phyloP scores from a whole-genome alignment of 2,329 filamentous ascomycete genomes.

The Talaromyces amestolkiae region DNA sequence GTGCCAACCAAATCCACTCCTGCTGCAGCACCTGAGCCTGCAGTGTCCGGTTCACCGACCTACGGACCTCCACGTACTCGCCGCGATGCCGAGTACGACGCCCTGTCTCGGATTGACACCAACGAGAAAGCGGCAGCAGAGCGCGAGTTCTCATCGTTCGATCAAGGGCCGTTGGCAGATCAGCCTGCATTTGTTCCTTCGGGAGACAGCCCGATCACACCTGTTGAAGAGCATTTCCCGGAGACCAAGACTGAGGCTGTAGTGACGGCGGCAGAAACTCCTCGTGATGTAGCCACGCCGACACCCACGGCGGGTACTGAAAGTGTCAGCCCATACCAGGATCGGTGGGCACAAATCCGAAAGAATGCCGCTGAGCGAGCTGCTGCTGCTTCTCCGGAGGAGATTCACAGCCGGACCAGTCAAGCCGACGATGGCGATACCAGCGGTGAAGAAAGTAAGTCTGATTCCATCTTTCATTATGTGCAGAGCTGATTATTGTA shows the following conservation, averaged over 20 bases:
- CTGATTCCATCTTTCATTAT: no score
- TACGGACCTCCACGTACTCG: conserved; percentile 39
- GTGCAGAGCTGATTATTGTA: conserved; percentile 34
- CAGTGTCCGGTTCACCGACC: conserved; percentile 25
- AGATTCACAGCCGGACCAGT: conserved; percentile 61
- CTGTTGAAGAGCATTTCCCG: conserved; percentile 47
- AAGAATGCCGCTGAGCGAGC: conserved; percentile 89
- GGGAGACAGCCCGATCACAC: conserved; percentile 44
- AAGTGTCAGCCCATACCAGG: conserved; percentile 46
- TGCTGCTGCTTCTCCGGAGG: conserved; percentile 54
- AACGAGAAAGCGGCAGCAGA: conserved; percentile 46
- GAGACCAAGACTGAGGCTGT: conserved; percentile 20
- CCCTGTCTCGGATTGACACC: conserved; percentile 60
- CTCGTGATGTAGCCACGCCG: conserved; percentile 21
- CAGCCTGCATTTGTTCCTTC: conserved; percentile 78
- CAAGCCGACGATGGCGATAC: conserved; percentile 74
- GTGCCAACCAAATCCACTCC: conserved; percentile 20
- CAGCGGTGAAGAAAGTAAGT: conserved; percentile 90
- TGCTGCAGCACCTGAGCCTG: conserved; percentile 28
- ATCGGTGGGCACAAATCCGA: conserved; percentile 93
- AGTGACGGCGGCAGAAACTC: conserved; percentile 21
- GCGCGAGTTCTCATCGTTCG: conserved; percentile 64
- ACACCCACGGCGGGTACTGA: conserved; percentile 23
- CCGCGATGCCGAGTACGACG: conserved; percentile 54
- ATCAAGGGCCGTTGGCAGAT: conserved; percentile 83